Base-by-base conservation (phyloP, 2,329 filamentous ascomycete genomes). In the Berkeleyomyces basicola region DNA sequence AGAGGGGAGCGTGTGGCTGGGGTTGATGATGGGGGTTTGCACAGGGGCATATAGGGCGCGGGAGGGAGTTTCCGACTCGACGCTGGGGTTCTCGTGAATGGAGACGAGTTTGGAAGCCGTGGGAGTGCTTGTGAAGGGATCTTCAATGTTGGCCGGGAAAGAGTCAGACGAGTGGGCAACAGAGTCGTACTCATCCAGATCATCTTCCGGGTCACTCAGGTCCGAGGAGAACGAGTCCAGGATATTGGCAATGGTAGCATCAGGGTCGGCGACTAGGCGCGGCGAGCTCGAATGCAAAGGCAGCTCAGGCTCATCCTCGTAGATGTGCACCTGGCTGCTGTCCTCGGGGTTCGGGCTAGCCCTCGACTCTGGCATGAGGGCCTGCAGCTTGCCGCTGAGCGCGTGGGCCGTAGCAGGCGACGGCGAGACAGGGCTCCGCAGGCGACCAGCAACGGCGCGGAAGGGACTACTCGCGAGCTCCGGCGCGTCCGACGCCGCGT, bases 151-250 rank as follows among this genome's bases (percentile, higher is more conserved):
- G 61, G 88, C 87, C 49, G 90, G 90, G 70, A 88, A 95, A 0
- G 90, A 90, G 14, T 90, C 91, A 67, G 96, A 96, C 0, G 91
- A 96, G 72, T 93, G 88, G 16, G 96, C 78, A 62, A 96, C 84
- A 2, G 91, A 91, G 68, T 97, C 93, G 67, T 96, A 96, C 61
- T 86, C 82, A 16, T 90, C 84, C 16, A 86, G 84, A 4, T 75
- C 71, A 61, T 73, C 75, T 10, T 74, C 76, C 36, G 80, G 73
- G 60, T 83, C 82, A 69, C 80, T 84, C 6, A 81, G 72, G 59
- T 81, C 79, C 68, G 78, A 81, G 3, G 77, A 79, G 68, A 77
- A 78, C 66, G 74, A 76, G 16, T 81, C 78, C 7, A 78, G 79
- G 66, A 75, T 44, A 10, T 58, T 61, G 11, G 60, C 71, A 67